Base-by-base conservation (phyloP, 345 rosid species). In the Eucalyptus dawsonii region DNA sequence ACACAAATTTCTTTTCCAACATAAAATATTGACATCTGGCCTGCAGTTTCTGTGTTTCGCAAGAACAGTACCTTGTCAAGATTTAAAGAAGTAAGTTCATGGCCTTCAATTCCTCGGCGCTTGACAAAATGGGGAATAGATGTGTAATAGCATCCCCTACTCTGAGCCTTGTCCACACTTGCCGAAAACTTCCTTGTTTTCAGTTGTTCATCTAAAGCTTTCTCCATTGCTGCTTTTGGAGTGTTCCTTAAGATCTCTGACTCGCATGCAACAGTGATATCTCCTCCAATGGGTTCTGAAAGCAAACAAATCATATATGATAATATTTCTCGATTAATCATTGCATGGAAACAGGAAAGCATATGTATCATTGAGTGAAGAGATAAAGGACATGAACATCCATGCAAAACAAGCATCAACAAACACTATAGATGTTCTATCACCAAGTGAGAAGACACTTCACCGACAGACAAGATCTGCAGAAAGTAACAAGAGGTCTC, bases 201-300 rank as follows among this genome's bases (percentile, higher is more conserved):
- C 92, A 97, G 92, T 86, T 96, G 98, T 87, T 93, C 95, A 87
- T 97, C 97, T 88, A 97, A 91, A 91, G 95, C 94, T 92, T 86
- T 94, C 90, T 97, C 99, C 91, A 93, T 93, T n/a, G 91, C 67
- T 4, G 97, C 90, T 90, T 93, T 95, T n/a, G 93, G 93, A 88
- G 92, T 89, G 31, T 85, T 92, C 87, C 90, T 91, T 85, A 88
- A 87, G 89, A 93, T 91, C 89, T 88, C 94, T 90, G 96, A 91
- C 90, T 97, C 98, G 31, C 92, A 87, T 76, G 93, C 91, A 86
- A 97, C 96, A 1, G 97, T 94, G 88, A 97, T 97, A 90, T 96
- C 98, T 88, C 99, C 99, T 90, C 98, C 99, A 91, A 97, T 92
- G 45, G 99, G 99, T 91, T 96, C 99, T 97, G 95, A 86, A 88